Evolutionary conservation across 2,329 filamentous ascomycete species (phyloP).

Genomic region (Emmonsiellopsis sp.): DNA sequence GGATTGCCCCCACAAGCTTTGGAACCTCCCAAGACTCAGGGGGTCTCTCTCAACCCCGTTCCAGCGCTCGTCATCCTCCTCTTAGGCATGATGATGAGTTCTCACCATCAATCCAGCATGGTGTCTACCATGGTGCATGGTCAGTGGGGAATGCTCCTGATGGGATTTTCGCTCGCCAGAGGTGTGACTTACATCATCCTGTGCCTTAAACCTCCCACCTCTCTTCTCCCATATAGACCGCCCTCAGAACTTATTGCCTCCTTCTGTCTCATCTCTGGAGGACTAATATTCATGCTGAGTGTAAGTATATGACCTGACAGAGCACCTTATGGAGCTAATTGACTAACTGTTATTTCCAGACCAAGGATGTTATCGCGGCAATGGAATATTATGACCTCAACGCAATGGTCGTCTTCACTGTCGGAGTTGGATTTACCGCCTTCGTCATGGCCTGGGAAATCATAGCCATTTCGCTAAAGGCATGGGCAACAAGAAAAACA

Average conservation of each 20-base stretch:
- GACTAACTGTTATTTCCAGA: slow-evolving; percentile 37
- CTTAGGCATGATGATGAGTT: slow-evolving; percentile 89
- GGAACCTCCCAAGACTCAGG: slow-evolving; percentile 57
- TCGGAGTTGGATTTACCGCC: slow-evolving; percentile 73
- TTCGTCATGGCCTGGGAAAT: slow-evolving; percentile 81
- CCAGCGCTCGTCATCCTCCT: slow-evolving; percentile 79
- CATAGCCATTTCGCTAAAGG: slow-evolving; percentile 71
- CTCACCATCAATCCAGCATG: slow-evolving; percentile 76
- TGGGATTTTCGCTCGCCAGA: slow-evolving; percentile 70
- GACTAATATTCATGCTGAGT: slow-evolving; percentile 86
- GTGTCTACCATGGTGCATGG: slow-evolving; percentile 85
- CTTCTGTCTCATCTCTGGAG: slow-evolving; percentile 81
- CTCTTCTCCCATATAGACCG: slow-evolving; percentile 70
- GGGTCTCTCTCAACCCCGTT: slow-evolving; percentile 75
- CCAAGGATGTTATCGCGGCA: slow-evolving; percentile 64
- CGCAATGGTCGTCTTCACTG: slow-evolving; percentile 88
- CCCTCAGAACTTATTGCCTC: slow-evolving; percentile 81
- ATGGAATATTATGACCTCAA: slow-evolving; percentile 71
- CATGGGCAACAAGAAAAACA: slow-evolving; percentile 59
- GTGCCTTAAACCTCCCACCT: slow-evolving; percentile 72
- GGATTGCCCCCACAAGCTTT: slow-evolving; percentile 31
- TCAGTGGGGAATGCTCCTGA: slow-evolving; percentile 82
- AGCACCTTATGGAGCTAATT: background rate
- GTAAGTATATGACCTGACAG: slow-evolving; percentile 42
- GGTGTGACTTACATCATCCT: slow-evolving; percentile 69